Evolutionary conservation across 2,329 filamentous ascomycete genomes (phyloP).

Genomic region (Paradendryphiella salina): DNA sequence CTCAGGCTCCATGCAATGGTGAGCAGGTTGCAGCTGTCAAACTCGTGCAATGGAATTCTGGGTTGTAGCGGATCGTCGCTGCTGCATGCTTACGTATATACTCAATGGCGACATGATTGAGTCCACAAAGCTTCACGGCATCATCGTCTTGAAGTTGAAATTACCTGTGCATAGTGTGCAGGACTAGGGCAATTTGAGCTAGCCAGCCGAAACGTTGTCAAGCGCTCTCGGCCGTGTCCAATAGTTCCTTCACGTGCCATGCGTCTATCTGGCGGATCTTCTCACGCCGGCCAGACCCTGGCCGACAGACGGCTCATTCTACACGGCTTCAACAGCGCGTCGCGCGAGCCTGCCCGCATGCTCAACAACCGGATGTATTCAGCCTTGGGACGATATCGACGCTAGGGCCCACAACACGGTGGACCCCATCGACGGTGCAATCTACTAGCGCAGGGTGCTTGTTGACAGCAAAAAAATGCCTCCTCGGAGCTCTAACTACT

Average conservation of each 20-base stretch:
- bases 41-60: neutral
- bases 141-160: conserved; percentile 16
- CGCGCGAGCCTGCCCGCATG: conserved; percentile 10
- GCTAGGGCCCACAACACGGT: conserved; percentile 7
- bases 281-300: conserved; percentile 2
- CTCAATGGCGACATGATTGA: conserved; percentile 1
- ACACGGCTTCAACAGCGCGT: neutral
- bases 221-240: conserved; percentile 10
- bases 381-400: conserved; percentile 9
- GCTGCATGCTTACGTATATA: neutral
- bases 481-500: conserved; percentile 3
- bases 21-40: neutral
- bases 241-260: conserved; percentile 18
- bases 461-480: conserved; percentile 8
- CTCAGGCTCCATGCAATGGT: neutral
- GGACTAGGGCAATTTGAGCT: conserved; percentile 15
- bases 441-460: conserved; percentile 9
- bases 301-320: conserved; percentile 13
- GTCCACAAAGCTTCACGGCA: conserved; percentile 1
- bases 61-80: neutral
- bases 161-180: conserved; percentile 16
- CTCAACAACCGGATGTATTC: conserved; percentile 11
- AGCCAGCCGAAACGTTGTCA: conserved; percentile 15
- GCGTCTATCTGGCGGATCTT: conserved; percentile 5
- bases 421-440: conserved; percentile 11